These are phyloP conservation scores for Quambalaria eucalypti DNA, from an alignment of 1,284 basidiomycete genomes.

Conservation along the genomic window DNA sequence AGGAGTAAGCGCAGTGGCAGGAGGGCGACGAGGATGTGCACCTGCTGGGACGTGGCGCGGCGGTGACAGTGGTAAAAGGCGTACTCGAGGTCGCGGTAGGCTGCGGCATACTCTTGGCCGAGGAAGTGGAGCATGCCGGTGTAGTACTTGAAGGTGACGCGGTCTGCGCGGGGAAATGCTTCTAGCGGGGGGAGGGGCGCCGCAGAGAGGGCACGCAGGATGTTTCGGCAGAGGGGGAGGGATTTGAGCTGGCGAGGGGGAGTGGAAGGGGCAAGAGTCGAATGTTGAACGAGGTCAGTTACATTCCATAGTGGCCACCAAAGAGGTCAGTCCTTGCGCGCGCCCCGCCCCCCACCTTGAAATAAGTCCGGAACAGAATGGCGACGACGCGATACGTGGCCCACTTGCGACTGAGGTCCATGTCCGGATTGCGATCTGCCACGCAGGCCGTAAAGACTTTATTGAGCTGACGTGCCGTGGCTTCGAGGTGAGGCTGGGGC, in stretches of 20 bases:
- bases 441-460: slow-evolving; percentile 87
- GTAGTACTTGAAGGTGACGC: slow-evolving; percentile 72
- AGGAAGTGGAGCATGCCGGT: slow-evolving; percentile 86
- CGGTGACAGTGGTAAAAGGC: slow-evolving; percentile 72
- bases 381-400: slow-evolving; percentile 91
- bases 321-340: slow-evolving; percentile 10
- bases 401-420: slow-evolving; percentile 69
- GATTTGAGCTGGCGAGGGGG: slow-evolving; percentile 61
- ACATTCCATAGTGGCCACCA: no score
- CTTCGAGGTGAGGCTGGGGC: slow-evolving; percentile 58
- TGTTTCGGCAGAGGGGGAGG: slow-evolving; percentile 82
- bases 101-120: slow-evolving; percentile 70
- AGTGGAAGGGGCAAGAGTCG: slow-evolving; percentile 4
- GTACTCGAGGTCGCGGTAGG: slow-evolving; percentile 70
- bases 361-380: slow-evolving; percentile 85
- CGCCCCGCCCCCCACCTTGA: slow-evolving; percentile 59
- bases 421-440: slow-evolving; percentile 63
- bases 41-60: slow-evolving; percentile 71
- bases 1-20: slow-evolving; percentile 52
- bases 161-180: slow-evolving; percentile 71
- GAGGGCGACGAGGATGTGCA: slow-evolving; percentile 34
- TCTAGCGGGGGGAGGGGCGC: slow-evolving; percentile 74
- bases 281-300: background rate
- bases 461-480: slow-evolving; percentile 77
- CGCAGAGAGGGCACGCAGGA: slow-evolving; percentile 75